Evolutionary conservation across 768 basidiomycete species (phyloP), one percentile per base, ranked within the genome.

Genomic region (Gautieria morchelliformis): DNA sequence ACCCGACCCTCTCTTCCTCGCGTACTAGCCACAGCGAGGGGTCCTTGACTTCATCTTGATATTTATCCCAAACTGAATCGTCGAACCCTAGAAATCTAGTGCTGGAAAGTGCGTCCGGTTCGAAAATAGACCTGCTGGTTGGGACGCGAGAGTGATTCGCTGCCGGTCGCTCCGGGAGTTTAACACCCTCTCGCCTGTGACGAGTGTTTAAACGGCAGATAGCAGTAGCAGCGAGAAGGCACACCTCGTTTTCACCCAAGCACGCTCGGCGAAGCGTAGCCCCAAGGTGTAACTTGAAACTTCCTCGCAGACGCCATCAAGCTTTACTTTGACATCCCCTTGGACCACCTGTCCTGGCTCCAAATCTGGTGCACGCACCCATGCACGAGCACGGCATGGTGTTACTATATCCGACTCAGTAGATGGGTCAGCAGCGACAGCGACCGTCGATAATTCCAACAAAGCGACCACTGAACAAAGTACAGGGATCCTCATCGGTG

Each of bases 291-390:
- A 53, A 20, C 42, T 44, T 1, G 17, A 41, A 53, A 53, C 42
- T 10, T 40, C 39, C 27, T n/a, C 22, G 42, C 52, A 53, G 8
- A 19, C 9, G 27, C 52, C 52, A 30, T 53, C 35, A 22, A 44
- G 37, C 19, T 40, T 39, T 9, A 53, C n/a, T 27, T 27, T 53
- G 35, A 40, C 52, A 20, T 53, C 19, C 7, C 52, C 52, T 40
- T 40, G 52, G 22, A 53, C 42, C 17, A 53, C 42, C 42, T 41
- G 27, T 22, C 52, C 52, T 22, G 20, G 19, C 7, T 53, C 40
- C 24, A 53, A 30, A 53, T 53, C 52, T 20, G 52, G 52, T 15
- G 52, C 52, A 53, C 52, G 37, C 14, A 53, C 52, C 52, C 52
- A 53, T 4, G 52, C 52, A 20, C 42, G 33, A 40, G 22, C 42